These are phyloP conservation scores for Hypoxylon perforatum DNA, from an alignment of 495 filamentous ascomycete genomes.

Conservation along the genomic window DNA sequence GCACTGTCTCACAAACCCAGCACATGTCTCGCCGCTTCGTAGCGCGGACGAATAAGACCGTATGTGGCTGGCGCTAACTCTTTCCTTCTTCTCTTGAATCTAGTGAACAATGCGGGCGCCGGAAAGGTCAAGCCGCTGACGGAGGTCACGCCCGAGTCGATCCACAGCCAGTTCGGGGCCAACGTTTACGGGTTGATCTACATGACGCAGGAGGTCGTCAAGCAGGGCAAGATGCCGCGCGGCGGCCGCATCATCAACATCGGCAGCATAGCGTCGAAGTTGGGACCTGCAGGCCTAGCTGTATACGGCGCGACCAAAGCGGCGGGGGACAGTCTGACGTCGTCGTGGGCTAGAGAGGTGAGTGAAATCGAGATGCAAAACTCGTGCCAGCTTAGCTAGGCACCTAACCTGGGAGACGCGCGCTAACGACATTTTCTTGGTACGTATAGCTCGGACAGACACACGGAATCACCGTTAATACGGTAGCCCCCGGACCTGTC, in stretches of 20 bases:
- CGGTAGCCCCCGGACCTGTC: constrained; percentile 49
- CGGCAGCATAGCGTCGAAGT: constrained; percentile 54
- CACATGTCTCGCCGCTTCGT: no score
- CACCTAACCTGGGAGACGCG: no score
- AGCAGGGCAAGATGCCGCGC: constrained; percentile 52
- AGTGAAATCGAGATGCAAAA: no score
- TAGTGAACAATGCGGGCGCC: constrained; percentile 37
- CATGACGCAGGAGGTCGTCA: constrained; percentile 51
- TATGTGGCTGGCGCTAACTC: no score
- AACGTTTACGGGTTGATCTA: constrained; percentile 54
- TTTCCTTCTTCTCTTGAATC: no score
- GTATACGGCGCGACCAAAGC: constrained; percentile 49
- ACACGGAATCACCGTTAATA: constrained; percentile 55
- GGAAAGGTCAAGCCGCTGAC: neutral
- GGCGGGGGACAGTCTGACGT: constrained; percentile 47
- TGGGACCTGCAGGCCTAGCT: constrained; percentile 6
- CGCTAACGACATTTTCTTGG: neutral
- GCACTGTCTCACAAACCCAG: no score
- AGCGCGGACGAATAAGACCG: constrained; percentile 11
- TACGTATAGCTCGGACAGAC: constrained; percentile 46
- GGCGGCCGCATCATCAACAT: constrained; percentile 60
- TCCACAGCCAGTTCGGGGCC: constrained; percentile 35
- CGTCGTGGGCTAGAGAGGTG: constrained; percentile 44
- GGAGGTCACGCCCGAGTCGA: constrained; percentile 21
- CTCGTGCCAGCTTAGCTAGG: no score